Conservation (phyloP, 2,329 filamentous ascomycete genomes). For the Fusarium buharicum region DNA sequence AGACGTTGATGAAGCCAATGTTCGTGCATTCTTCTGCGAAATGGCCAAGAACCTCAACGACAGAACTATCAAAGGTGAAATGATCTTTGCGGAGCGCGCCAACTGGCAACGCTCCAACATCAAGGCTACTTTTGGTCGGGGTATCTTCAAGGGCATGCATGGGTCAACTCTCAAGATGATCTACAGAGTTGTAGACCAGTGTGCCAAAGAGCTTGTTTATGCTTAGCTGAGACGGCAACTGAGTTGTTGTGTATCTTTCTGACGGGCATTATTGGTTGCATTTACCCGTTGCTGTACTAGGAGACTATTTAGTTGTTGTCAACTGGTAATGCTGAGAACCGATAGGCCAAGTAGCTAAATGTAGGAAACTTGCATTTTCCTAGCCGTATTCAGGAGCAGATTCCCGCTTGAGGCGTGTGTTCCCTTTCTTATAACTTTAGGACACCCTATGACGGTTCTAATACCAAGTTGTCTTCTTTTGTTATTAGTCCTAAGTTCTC, state of each 20-base stretch:
- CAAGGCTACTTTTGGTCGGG: slow-evolving; percentile 2
- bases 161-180: slow-evolving; percentile 1
- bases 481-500: no score
- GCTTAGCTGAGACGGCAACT: no score
- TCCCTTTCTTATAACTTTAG: no score
- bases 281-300: no score
- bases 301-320: no score
- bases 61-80: background rate
- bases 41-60: background rate
- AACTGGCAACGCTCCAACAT: slow-evolving; percentile 1
- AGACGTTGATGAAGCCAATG: background rate
- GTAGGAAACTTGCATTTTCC: background rate
- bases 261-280: background rate
- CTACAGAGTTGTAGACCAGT: background rate
- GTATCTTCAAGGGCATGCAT: slow-evolving; percentile 2
- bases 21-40: background rate
- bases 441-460: no score
- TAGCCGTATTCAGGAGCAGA: background rate
- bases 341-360: background rate
- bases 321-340: background rate
- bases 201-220: background rate
- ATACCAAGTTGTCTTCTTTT: no score
- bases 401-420: no score
- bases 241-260: background rate
- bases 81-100: slow-evolving; percentile 1